These are phyloP conservation scores for Penicillium digitatum DNA, from an alignment of 2,329 filamentous ascomycete species.

Conservation along the genomic window DNA sequence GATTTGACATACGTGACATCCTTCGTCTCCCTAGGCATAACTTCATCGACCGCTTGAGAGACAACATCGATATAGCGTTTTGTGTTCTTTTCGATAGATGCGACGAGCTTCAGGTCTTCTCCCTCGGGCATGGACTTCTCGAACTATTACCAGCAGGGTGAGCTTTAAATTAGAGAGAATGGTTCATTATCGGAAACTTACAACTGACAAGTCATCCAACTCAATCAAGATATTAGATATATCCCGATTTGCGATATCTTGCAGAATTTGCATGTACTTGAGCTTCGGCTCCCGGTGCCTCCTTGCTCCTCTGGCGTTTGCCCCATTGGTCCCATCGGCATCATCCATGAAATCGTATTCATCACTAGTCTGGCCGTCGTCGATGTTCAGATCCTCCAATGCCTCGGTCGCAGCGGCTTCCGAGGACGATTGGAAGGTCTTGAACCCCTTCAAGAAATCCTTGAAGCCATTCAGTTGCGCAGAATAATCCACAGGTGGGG, in stretches of 20 bases:
- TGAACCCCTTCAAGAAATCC: conserved; percentile 83
- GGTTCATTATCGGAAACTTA: conserved; percentile 40
- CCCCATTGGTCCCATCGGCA: conserved; percentile 55
- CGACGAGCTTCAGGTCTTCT: conserved; percentile 64
- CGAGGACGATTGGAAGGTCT: conserved; percentile 64
- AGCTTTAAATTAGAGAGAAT: not conserved
- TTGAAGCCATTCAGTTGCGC: conserved; percentile 78
- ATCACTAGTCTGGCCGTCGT: conserved; percentile 80
- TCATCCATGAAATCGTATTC: conserved; percentile 93
- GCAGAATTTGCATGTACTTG: conserved; percentile 86
- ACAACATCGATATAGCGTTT: conserved; percentile 93
- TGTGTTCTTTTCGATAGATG: conserved; percentile 84
- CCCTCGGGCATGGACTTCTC: conserved; percentile 67
- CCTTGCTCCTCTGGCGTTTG: conserved; percentile 46
- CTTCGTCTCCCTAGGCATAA: conserved; percentile 72
- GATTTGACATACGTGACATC: conserved; percentile 64
- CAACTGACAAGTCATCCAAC: conserved; percentile 76
- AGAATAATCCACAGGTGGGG: conserved; percentile 77
- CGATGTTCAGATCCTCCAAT: conserved; percentile 77
- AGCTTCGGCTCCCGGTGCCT: conserved; percentile 58
- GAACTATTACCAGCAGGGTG: conserved; percentile 52
- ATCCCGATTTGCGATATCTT: conserved; percentile 78
- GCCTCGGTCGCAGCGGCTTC: conserved; percentile 69
- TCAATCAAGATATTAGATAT: conserved; percentile 77
- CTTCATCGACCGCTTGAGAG: conserved; percentile 79